phyloP scores from a whole-genome alignment of 768 basidiomycete genomes.

The Calocybe indica region DNA sequence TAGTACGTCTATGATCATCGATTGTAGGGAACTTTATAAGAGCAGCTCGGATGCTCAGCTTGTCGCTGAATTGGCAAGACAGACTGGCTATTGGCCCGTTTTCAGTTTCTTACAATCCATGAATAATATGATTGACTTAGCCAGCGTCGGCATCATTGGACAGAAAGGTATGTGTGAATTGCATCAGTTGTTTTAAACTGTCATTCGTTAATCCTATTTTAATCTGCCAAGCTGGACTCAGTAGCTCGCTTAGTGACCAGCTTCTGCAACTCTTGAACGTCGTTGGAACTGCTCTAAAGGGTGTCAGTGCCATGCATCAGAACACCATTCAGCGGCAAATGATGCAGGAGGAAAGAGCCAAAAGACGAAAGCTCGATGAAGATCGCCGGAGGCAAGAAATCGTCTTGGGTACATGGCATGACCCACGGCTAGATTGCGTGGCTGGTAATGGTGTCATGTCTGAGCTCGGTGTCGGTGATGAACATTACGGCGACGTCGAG shows the following conservation, averaged over 20 bases:
- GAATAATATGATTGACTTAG: constrained; percentile 84
- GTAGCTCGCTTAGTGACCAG: constrained; percentile 73
- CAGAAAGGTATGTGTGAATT: constrained; percentile 63
- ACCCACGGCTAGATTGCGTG: constrained; percentile 78
- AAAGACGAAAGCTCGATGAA: constrained; percentile 32
- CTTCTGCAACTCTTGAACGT: constrained; percentile 81
- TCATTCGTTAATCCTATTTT: no score
- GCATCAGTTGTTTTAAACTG: no score
- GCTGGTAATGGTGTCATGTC: constrained; percentile 84
- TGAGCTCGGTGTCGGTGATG: constrained; percentile 82
- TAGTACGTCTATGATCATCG: constrained; percentile 74
- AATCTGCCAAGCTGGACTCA: constrained; percentile 62
- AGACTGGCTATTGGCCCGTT: constrained; percentile 87
- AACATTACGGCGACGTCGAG: constrained; percentile 35
- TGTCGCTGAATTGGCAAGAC: constrained; percentile 61
- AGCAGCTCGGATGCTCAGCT: constrained; percentile 64
- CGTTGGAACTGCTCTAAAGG: constrained; percentile 63
- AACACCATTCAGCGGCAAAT: constrained; percentile 33
- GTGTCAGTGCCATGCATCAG: constrained; percentile 49
- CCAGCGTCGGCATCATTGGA: constrained; percentile 89
- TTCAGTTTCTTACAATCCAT: constrained; percentile 82
- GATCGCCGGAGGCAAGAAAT: constrained; percentile 40
- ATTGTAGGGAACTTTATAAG: constrained; percentile 73
- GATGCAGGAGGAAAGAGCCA: constrained; percentile 28
- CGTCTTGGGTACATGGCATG: constrained; percentile 70